Base-by-base conservation (phyloP, 164 flowering plant genomes). In the Vitis amurensis region DNA sequence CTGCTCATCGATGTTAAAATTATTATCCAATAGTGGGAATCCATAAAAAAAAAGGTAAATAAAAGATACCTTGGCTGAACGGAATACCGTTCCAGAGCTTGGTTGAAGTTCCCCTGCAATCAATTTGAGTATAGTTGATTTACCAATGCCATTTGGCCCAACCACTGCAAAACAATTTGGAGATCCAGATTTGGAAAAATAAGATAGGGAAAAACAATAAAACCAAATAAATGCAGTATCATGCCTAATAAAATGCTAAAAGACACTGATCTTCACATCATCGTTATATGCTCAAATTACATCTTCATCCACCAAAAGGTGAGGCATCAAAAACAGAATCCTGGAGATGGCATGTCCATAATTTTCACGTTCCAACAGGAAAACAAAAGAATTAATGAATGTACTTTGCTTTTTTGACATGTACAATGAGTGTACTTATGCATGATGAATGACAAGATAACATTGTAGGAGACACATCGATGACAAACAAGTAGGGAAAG, bases 61-160 rank as follows among this genome's bases (percentile, higher is more conserved):
- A 15, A 68, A 8, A 64, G 8, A 70, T 83, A 95, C 98, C 98
- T 95, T 95, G 9, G 97, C 98, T 47, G 99, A 95, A 71, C 98
- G 98, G 71, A 90, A 93, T 72, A 91, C 92, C 37, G 99, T 95
- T 65, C 99, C 99, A 72, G 98, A 93, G 80, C 83, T 95, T 70
- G 99, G 99, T 74, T 95, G 99, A 70, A 95, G 91, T 11, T 95
- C 99, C 68, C 99, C 99, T 8, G 98, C 77, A 68, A 95, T 93
- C 55, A 95, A 77, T 77, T 95, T 95, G 56, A 95, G 98, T 68
- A 95, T 91, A 11, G 99, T 95, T 60, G 99, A 95, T 75, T 95
- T 95, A 29, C 99, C 98, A 76, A 95, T 95, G 55, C 99, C 99
- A 89, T 95, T 95, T 17, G 99, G 92, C 5, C 99, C 99, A 71